These are phyloP conservation scores for Epichloe sibirici DNA, from an alignment of 2,329 filamentous ascomycete genomes.

Conservation along the genomic window DNA sequence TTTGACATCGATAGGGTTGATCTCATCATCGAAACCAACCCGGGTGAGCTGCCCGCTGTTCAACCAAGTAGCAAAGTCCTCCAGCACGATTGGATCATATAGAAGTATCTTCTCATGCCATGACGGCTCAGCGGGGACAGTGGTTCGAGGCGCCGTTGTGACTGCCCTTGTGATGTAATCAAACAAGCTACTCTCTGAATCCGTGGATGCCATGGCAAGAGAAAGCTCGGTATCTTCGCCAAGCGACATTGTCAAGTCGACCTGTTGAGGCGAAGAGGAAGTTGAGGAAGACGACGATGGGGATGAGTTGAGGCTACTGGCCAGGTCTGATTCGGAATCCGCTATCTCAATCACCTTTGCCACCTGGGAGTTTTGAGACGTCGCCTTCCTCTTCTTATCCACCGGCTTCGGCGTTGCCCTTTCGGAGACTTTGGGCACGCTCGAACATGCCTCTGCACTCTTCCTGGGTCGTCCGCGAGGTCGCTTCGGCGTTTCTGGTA, in stretches of 20 bases:
- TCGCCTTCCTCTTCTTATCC: not conserved
- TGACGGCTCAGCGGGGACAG: conserved; percentile 40
- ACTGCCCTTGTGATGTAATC: conserved; percentile 43
- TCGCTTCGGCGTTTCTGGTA: conserved; percentile 21
- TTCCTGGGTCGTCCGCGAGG: conserved; percentile 32
- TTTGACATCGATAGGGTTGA: conserved; percentile 56
- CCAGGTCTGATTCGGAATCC: conserved; percentile 35
- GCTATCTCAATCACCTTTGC: conserved; percentile 32
- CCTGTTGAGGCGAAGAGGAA: conserved; percentile 31
- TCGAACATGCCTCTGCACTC: conserved; percentile 7
- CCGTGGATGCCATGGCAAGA: conserved; percentile 24
- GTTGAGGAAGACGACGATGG: conserved; percentile 24
- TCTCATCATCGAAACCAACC: conserved; percentile 53
- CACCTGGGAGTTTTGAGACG: conserved; percentile 7
- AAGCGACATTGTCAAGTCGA: conserved; percentile 31
- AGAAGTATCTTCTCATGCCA: conserved; percentile 93
- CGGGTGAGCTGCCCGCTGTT: conserved; percentile 56
- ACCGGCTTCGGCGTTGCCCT: not conserved
- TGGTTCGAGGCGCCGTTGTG: conserved; percentile 35
- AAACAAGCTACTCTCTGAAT: conserved; percentile 35
- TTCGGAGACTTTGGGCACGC: conserved; percentile 4
- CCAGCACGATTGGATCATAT: conserved; percentile 81
- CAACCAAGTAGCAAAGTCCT: conserved; percentile 74
- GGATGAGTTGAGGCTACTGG: conserved; percentile 16
- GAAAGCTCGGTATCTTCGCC: conserved; percentile 35